phyloP scores from a whole-genome alignment of 148 eudicot species.

The Simmondsia chinensis region DNA sequence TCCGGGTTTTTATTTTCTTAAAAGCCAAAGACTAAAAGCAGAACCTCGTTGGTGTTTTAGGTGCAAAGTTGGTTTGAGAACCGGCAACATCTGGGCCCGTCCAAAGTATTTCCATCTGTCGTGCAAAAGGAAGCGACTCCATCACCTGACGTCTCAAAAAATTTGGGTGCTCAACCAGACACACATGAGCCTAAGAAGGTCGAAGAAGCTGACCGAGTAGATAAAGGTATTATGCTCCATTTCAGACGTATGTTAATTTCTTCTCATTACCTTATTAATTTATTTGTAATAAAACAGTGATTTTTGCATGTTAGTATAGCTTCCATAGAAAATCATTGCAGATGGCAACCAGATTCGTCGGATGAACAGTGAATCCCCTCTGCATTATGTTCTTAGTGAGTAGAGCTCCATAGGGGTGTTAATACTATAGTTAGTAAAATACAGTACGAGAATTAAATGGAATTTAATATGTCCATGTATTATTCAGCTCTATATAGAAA shows the following conservation, averaged over 20 bases:
- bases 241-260: neutral
- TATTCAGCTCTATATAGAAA: no score
- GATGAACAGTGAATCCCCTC: no score
- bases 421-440: no score
- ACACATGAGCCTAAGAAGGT: slow-evolving; percentile 16
- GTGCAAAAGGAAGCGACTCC: slow-evolving; percentile 10
- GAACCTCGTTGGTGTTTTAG: no score
- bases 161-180: slow-evolving; percentile 19
- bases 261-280: neutral
- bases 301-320: neutral
- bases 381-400: no score
- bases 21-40: no score
- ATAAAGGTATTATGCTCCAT: slow-evolving; percentile 17
- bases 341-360: no score
- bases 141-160: slow-evolving; percentile 17
- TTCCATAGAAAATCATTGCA: no score
- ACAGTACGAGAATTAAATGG: no score
- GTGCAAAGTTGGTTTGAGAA: slow-evolving; percentile 63
- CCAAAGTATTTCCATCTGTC: slow-evolving; percentile 13
- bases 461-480: no score
- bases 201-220: slow-evolving; percentile 11
- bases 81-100: slow-evolving; percentile 18
- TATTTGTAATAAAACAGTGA: neutral
- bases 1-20: no score
- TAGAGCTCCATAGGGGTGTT: no score